Evolutionary conservation across 495 filamentous ascomycete species (phyloP).

Genomic region (Penicillium canariense): DNA sequence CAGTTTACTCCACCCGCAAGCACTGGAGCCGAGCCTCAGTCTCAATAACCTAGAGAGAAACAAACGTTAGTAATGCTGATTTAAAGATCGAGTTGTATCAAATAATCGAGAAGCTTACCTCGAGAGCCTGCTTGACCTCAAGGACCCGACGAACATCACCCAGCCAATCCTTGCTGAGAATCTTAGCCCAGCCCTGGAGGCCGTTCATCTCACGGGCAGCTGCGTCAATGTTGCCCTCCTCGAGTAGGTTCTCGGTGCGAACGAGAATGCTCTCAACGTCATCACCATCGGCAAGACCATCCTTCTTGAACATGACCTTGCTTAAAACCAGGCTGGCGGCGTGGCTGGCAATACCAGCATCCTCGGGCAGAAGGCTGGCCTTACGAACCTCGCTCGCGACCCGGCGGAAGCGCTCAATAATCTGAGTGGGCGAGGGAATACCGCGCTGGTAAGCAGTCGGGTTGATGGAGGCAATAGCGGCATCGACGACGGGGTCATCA

Average conservation of each 20-base stretch:
- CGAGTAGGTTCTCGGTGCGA: constrained; percentile 79
- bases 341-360: constrained; percentile 91
- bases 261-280: constrained; percentile 94
- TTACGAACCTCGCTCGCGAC: constrained; percentile 94
- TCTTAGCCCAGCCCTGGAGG: constrained; percentile 89
- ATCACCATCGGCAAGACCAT: constrained; percentile 77
- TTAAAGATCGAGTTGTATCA: background rate
- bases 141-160: constrained; percentile 81
- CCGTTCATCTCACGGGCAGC: constrained; percentile 95
- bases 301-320: constrained; percentile 92
- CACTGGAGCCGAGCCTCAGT: constrained; percentile 51
- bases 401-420: constrained; percentile 92
- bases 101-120: constrained; percentile 57
- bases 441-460: constrained; percentile 91
- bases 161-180: constrained; percentile 88
- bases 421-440: constrained; percentile 74
- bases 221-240: constrained; percentile 87
- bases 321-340: constrained; percentile 83
- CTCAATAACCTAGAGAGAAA: constrained; percentile 42
- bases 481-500: constrained; percentile 78
- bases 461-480: constrained; percentile 91
- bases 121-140: constrained; percentile 93
- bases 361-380: constrained; percentile 83
- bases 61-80: constrained; percentile 19
- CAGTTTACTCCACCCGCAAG: constrained; percentile 47